Base-by-base conservation (phyloP, 768 basidiomycete genomes). In the Tephrocybe sp. region DNA sequence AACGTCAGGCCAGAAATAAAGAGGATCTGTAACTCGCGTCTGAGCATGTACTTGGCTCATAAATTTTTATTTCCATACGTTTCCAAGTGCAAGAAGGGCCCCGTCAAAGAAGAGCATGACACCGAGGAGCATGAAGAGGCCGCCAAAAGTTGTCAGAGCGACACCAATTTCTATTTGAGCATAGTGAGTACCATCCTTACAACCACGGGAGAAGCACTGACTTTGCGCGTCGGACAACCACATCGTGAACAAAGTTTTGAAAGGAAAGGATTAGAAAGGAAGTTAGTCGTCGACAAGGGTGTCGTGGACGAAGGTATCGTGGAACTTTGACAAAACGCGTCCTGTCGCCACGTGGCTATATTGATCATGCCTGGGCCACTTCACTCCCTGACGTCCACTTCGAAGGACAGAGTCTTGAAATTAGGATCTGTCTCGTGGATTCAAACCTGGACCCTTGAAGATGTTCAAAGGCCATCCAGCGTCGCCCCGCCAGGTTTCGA, bases 81-180 rank as follows among this genome's bases (percentile, higher is more conserved):
- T 98, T 64, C 96, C 96, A n/a, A 99, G 83, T 18, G 97, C 96
- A 36, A 98, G 79, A 21, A 99, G 78, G 8, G 93, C 90, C 44
- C 92, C 93, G 72, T 99, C 97, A 58, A 99, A 98, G 74, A 99
- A 87, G 58, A 98, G 82, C 77, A 98, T 82, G 37, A 99, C 86
- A 23, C 97, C 97, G 33, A 99, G 78, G 63, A 98, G 77, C 89
- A 98, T 96, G 77, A 99, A 99, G 54, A 96, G 76, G 33, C 80
- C 86, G 47, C 97, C 97, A 62, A 97, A 97, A 15, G 94, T 90
- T 38, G 96, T 98, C 58, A 98, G 83, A 44, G 93, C 95, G 52
- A 98, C 95, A 60, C 96, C 93, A 60, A 97, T 96, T 77, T 96
- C 93, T 95, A 67, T 51, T 30, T 5, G 39, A 23, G 32, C 5